A percentile compares a stretch with the other conserved stretches of the same genome.
Evolutionary conservation across 441 rosid genomes (phyloP).

Genomic region (Raphanus hybrid): DNA sequence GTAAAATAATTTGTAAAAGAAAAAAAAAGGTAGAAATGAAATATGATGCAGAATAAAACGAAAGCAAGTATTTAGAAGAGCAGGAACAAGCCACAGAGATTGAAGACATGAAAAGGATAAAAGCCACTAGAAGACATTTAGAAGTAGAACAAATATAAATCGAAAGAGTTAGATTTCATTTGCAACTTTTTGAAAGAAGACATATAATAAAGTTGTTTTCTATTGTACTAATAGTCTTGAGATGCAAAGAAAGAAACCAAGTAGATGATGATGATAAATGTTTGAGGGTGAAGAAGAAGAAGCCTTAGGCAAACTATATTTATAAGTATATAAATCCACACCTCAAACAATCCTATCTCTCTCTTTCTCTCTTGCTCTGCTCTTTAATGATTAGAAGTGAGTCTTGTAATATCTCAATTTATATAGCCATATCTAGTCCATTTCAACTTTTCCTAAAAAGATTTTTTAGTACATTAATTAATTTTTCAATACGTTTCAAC

Average conservation of each 20-base stretch:
- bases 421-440: conserved; percentile 22
- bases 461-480: background rate
- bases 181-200: conserved; percentile 42
- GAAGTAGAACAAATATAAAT: conserved; percentile 33
- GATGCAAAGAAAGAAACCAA: conserved; percentile 30
- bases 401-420: background rate
- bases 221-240: conserved; percentile 30
- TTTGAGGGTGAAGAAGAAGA: conserved; percentile 27
- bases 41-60: conserved; percentile 34
- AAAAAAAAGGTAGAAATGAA: conserved; percentile 25
- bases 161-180: conserved; percentile 38
- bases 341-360: conserved; percentile 21
- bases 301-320: conserved; percentile 25
- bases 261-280: conserved; percentile 2
- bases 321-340: conserved; percentile 22
- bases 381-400: conserved; percentile 29
- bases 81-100: conserved; percentile 40
- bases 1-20: conserved; percentile 11
- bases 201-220: conserved; percentile 35
- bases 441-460: background rate
- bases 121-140: conserved; percentile 39
- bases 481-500: background rate
- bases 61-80: conserved; percentile 36
- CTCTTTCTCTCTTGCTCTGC: conserved; percentile 28
- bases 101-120: conserved; percentile 35